Conservation (phyloP, 768 basidiomycete species). For the Termitomyces eurrhizus region DNA sequence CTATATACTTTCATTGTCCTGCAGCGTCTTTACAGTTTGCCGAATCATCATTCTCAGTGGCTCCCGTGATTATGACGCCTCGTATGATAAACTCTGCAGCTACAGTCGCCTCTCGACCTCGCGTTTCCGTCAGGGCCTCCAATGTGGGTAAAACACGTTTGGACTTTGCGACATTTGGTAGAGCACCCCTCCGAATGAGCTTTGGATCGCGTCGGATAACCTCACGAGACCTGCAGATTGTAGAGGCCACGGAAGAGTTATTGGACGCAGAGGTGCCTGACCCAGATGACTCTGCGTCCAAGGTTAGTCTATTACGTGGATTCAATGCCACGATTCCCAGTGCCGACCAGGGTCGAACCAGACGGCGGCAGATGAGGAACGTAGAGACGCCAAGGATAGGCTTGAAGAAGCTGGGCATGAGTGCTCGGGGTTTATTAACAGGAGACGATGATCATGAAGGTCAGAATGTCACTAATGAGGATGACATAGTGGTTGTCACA, state of each 20-base stretch:
- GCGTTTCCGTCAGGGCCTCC: slow-evolving; percentile 28
- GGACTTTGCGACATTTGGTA: slow-evolving; percentile 76
- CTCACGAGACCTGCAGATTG: slow-evolving; percentile 79
- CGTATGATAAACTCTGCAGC: slow-evolving; percentile 71
- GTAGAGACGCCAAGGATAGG: slow-evolving; percentile 75
- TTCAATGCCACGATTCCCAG: slow-evolving; percentile 96
- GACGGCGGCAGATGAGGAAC: slow-evolving; percentile 76
- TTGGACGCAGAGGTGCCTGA: slow-evolving; percentile 72
- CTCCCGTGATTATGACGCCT: slow-evolving; percentile 88
- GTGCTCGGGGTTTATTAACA: slow-evolving; percentile 68
- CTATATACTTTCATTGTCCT: slow-evolving; percentile 2
- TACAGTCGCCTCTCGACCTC: slow-evolving; percentile 55
- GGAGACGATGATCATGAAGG: slow-evolving; percentile 53
- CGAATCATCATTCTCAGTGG: slow-evolving; percentile 44
- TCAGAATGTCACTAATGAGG: slow-evolving; percentile 68
- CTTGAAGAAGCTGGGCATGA: slow-evolving; percentile 75
- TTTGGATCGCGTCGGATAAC: slow-evolving; percentile 66
- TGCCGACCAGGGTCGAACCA: slow-evolving; percentile 70
- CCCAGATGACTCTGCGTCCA: slow-evolving; percentile 61
- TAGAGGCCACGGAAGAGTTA: slow-evolving; percentile 78
- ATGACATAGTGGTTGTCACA: slow-evolving; percentile 66
- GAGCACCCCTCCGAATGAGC: slow-evolving; percentile 69
- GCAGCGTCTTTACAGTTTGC: not conserved
- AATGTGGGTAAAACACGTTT: slow-evolving; percentile 37
- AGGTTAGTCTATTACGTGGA: slow-evolving; percentile 81